Evolutionary conservation across 2,329 filamentous ascomycete genomes (phyloP), one percentile per base, ranked within the genome.

Genomic region (Cladorrhinum sp.): DNA sequence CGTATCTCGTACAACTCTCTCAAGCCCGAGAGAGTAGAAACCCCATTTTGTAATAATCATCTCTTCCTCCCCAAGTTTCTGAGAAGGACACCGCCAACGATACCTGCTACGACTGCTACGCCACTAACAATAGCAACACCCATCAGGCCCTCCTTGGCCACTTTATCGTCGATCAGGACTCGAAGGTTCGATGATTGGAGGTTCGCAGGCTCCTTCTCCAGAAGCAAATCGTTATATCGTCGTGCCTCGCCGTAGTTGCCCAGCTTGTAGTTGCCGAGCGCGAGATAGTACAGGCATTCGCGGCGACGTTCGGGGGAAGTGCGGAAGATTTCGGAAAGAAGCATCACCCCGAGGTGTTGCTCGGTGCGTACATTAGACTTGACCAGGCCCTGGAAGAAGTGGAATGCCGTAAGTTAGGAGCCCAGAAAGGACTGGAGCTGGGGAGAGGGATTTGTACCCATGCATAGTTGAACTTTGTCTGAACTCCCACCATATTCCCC

Each of bases 391-490:
- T 96, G 67, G 3, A n/a, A n/a, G 12, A 8, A 48, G 23, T 18
- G 16, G 32, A 18, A 22, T 10, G 1, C 25, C 5, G n/a, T 45
- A 7, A 18, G 41, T 45, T 22, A 7, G 29, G 20, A 22, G 41
- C 10, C 41, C 41, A 45, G 41, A 10, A 13, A 2, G 16, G n/a
- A 18, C 16, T 12, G 4, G 45, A 2, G n/a, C 25, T 29, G 49
- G 50, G 2, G 22, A 20, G 41, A 45, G 41, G 41, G 41, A 45
- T 13, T 45, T 20, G 60, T 85, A 96, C 92, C 95, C 95, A 99
- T 73, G 95, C 93, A 76, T 93, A 98, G 86, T 99, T 99, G 85
- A 99, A 99, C 75, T 98, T 98, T 64, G 95, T 99, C 77, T 99
- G 95, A 45, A 99, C 85, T 62, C 93, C 93, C 63, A 96, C 93